Evolutionary conservation across 495 filamentous ascomycete genomes (phyloP), one percentile per base, ranked within the genome.

Genomic region (Penicillium angulare): DNA sequence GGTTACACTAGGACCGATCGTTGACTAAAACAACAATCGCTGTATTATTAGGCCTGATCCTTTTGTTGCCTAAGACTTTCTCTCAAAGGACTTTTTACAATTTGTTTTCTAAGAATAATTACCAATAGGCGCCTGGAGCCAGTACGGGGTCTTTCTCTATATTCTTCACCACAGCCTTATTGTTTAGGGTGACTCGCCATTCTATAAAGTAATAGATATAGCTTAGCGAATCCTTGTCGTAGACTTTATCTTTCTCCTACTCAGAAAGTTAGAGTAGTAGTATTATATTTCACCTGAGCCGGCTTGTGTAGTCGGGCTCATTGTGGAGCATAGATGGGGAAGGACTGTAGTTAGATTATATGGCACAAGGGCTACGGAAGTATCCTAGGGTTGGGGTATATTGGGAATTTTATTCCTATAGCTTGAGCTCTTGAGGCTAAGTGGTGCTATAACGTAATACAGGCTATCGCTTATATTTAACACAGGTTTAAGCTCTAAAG

Each of bases 121-220:
- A 10, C 26, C 26, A 27, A 10, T 27, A 27, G 10, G 26, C 26
- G 26, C 26, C 10, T 5, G 26, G 26, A 10, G 26, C 26, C 26
- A 27, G 10, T 5, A 27, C 26, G 5, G 10, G 26, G 26, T 27
- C 26, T 27, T 27, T 10, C 10, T 27, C 66, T 21, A 53, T 71
- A 22, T 68, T 62, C 39, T 54, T 63, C 16, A 43, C 32, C 18
- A 67, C 48, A 27, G 44, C 40, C 51, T 59, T 60, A 7, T 69
- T 66, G 34, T 66, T 66, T 10, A 71, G 36, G 15, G 36, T 52
- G 13, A 67, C 49, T 41, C 63, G 65, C 64, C 59, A 68, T 36
- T 68, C 63, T 45, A 68, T 71, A 7, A 56, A 60, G 48, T 69
- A 69, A 52, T 68, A 51, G 48, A 66, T 57, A 52, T 41, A 64